These are phyloP conservation scores for Aspergillus transmontanensis DNA, from an alignment of 2,329 filamentous ascomycete species.

Conservation along the genomic window DNA sequence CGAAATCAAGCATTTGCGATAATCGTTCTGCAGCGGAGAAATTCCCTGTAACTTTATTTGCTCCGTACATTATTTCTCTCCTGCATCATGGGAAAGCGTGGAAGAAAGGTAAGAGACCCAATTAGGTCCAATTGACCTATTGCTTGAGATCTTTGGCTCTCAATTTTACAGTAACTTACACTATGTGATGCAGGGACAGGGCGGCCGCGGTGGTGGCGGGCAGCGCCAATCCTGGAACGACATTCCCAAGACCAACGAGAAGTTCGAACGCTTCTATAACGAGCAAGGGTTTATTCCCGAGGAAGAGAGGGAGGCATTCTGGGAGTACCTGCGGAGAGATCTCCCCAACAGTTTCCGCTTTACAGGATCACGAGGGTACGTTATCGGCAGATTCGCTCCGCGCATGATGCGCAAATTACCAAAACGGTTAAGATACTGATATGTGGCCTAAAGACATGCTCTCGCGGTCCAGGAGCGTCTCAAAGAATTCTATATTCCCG, in stretches of 20 bases:
- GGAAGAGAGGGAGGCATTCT: conserved; percentile 78
- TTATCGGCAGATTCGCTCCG: conserved; percentile 15
- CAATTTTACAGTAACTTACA: background rate
- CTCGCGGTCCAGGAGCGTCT: conserved; percentile 86
- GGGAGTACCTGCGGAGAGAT: conserved; percentile 79
- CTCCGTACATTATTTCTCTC: background rate
- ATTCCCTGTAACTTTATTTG: conserved; percentile 3
- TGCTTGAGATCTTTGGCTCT: background rate
- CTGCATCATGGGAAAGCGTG: conserved; percentile 34
- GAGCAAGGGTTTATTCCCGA: conserved; percentile 73
- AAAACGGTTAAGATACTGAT: conserved; percentile 12
- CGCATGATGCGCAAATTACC: background rate
- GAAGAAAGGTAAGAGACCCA: conserved; percentile 29
- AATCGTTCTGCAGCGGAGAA: conserved; percentile 8
- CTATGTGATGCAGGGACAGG: conserved; percentile 40
- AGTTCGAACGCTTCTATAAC: conserved; percentile 86
- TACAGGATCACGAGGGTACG: conserved; percentile 86
- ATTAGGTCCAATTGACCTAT: background rate
- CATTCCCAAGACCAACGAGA: conserved; percentile 77
- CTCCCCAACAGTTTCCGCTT: conserved; percentile 97
- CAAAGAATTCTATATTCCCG: conserved; percentile 83
- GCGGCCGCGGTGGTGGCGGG: conserved; percentile 38
- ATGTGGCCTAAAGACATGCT: conserved; percentile 68
- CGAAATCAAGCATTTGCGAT: background rate
- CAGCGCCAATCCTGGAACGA: conserved; percentile 57